Conservation (phyloP, 2,329 filamentous ascomycete species). For the Emydomyces testavorans region DNA sequence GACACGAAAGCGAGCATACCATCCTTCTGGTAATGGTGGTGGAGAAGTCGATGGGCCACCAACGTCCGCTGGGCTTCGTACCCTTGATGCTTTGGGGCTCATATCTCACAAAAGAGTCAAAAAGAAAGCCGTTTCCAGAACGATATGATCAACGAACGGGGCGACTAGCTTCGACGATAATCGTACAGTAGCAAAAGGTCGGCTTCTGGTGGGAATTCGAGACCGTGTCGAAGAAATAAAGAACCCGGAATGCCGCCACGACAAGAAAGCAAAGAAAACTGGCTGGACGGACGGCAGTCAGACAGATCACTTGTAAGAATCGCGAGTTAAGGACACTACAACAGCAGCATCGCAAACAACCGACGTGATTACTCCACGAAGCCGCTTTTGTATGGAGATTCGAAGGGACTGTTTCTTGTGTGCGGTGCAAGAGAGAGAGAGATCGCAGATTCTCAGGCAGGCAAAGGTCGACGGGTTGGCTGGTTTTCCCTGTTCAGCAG, state of each 20-base stretch:
- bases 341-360: slow-evolving; percentile 6
- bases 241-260: neutral
- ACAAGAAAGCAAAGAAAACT: neutral
- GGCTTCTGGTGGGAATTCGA: neutral
- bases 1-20: slow-evolving; percentile 22
- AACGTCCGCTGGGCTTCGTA: slow-evolving; percentile 26
- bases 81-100: slow-evolving; percentile 16
- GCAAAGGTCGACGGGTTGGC: too few species aligned
- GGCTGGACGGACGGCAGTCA: slow-evolving; percentile 4
- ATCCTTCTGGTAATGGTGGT: slow-evolving; percentile 30
- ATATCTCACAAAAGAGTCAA: slow-evolving; percentile 7
- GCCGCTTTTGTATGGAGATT: neutral
- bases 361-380: slow-evolving; percentile 14
- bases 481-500: too few species aligned
- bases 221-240: neutral
- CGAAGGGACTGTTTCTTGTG: neutral
- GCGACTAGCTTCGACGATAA: neutral
- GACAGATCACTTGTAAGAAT: neutral
- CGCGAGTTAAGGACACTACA: slow-evolving; percentile 3
- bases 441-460: too few species aligned
- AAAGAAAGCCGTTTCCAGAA: neutral
- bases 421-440: neutral
- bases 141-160: neutral
- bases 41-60: slow-evolving; percentile 31
- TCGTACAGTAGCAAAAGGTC: slow-evolving; percentile 1